Base-by-base conservation (phyloP, 2,329 filamentous ascomycete species). In the Pleurostoma richardsiae region DNA sequence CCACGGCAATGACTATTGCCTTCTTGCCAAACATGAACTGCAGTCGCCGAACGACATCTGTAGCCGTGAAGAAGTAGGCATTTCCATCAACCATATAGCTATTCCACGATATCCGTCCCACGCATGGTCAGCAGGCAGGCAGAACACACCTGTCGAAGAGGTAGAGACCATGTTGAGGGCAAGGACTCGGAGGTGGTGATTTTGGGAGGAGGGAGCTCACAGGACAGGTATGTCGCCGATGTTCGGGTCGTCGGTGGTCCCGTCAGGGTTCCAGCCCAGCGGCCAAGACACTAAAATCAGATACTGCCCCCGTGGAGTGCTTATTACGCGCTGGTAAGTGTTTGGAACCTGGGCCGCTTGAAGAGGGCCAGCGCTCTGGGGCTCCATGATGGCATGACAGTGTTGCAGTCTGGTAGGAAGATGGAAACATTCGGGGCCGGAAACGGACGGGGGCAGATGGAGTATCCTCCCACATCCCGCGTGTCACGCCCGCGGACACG, bases 51-150 rank as follows among this genome's bases (percentile, higher is more conserved):
- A 54, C 52, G n/a, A 47, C 51, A 36, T 61, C 59, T 3, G 54
- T 51, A 6, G 56, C 59, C 0, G 59, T 57, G 44, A 53, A 46
- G 40, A 48, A 54, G 28, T 56, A 41, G 29, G 58, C 58, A 44
- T 60, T 61, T 26, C 58, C 59, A 43, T 61, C 59, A 5, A 58
- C 49, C 5, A 59, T 49, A 41, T 54, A 59, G 46, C 56, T 56
- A 36, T 44, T 19, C 19, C 19, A 19, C 19, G 19, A 19, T 19
- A 19, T 19, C 19, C 19, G 19, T 19, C 19, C 19, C 19, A 19
- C 19, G 19, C 19, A 19, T 19, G 19, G 19, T 19, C 29, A 8
- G 39, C 26, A 27, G 29, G 4, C 4, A 4, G 5, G 6, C 1
- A 31, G 30, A 7, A 26, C 11, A 26, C 26, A 19, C 19, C 19